Base-by-base conservation (phyloP, 2,329 filamentous ascomycete genomes). In the Pseudogymnoascus sp. region DNA sequence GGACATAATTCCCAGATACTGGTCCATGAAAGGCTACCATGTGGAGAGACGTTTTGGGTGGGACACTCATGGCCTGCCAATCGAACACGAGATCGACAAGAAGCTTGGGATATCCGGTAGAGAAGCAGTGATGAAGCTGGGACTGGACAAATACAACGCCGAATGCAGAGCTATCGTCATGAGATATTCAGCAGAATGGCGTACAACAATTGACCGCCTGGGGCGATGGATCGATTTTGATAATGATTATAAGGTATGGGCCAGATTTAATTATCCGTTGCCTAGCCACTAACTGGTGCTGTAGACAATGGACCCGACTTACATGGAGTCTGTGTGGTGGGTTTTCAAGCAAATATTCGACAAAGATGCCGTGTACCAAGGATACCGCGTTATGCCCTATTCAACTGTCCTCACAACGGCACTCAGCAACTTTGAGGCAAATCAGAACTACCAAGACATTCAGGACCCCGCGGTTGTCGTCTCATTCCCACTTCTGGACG, bases 181-280 rank as follows among this genome's bases (percentile, higher is more conserved):
- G 90, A 83, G 89, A 68, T 96, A 88, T 71, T 84, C 90, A 9
- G 74, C 79, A 13, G 92, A 96, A 72, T 97, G 92, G 92, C 83
- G 90, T 68, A 77, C 84, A 64, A 95, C 90, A 23, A 88, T 96
- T 67, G 90, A 95, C 70, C 81, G 92, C 63, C 76, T 97, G 38
- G 92, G 92, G 60, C 86, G 92, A 61, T 97, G 92, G 92, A 94
- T 96, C 68, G 92, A 96, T 74, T 96, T 97, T 67, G 92, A 97
- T 74, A 94, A 95, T 68, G 90, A 96, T 72, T 96, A 95, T 79
- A 96, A 96, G 83, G 85, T 85, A 69, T 64, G 35, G 12, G 9
- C n/a, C 23, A 21, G 15, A 23, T 71, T 57, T 34, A 34, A 8
- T 13, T 28, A 13, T 34, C 38, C 15, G 26, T 41, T 37, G 18